These are phyloP conservation scores for Penicillium capsulatum DNA, from an alignment of 2,329 filamentous ascomycete genomes.

Conservation along the genomic window DNA sequence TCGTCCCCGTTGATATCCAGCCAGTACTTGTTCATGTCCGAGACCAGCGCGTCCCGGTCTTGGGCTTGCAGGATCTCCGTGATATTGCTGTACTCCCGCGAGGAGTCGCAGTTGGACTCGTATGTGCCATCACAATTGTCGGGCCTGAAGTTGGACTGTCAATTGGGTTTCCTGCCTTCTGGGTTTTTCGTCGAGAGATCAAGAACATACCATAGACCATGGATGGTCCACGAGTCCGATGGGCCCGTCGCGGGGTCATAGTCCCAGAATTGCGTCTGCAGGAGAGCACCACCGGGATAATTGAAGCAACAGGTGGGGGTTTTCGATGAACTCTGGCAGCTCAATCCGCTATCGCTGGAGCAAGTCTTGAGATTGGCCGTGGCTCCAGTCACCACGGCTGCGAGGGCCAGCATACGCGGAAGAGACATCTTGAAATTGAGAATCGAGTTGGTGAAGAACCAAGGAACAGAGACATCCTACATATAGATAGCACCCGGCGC, in stretches of 20 bases:
- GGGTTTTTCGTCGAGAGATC: not conserved
- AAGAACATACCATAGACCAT: slow-evolving; percentile 50
- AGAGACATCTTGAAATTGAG: slow-evolving; percentile 17
- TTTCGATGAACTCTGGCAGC: slow-evolving; percentile 53
- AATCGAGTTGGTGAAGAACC: not conserved
- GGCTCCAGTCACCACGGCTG: slow-evolving; percentile 19
- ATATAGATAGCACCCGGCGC: not conserved
- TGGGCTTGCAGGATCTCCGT: slow-evolving; percentile 50
- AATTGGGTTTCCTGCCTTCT: not conserved
- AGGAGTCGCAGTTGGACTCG: slow-evolving; percentile 53
- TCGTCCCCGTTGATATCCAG: slow-evolving; percentile 53
- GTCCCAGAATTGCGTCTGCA: slow-evolving; percentile 61
- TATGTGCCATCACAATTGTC: slow-evolving; percentile 57
- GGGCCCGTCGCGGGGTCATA: slow-evolving; percentile 53
- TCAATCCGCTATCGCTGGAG: slow-evolving; percentile 43
- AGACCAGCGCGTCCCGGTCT: slow-evolving; percentile 49
- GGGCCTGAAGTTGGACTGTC: slow-evolving; percentile 32
- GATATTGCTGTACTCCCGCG: slow-evolving; percentile 56
- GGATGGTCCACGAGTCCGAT: slow-evolving; percentile 55
- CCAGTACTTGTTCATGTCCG: slow-evolving; percentile 60
- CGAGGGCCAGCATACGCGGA: slow-evolving; percentile 24
- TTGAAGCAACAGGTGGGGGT: slow-evolving; percentile 56
- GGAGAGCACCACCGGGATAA: slow-evolving; percentile 53
- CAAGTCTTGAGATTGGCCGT: slow-evolving; percentile 28
- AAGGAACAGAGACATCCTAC: not conserved